These are phyloP conservation scores for Backusella mclennaniae DNA, from an alignment of 192 early-diverging fungal species.

Conservation along the genomic window DNA sequence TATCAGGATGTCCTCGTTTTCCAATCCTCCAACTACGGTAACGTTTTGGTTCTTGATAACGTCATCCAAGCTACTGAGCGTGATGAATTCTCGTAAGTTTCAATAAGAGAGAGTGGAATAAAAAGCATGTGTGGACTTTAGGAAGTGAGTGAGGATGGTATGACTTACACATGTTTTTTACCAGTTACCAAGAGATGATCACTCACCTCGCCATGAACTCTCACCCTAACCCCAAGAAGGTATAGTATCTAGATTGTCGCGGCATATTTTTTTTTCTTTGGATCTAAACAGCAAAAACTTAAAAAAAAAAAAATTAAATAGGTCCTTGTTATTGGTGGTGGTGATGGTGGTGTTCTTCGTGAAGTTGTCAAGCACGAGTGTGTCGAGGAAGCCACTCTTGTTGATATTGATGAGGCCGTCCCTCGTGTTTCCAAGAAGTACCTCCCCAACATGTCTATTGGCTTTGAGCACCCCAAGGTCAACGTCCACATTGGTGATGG, in stretches of 20 bases:
- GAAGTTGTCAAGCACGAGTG: constrained; percentile 96
- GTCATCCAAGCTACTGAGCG: constrained; percentile 98
- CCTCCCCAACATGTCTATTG: constrained; percentile 89
- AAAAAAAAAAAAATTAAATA: constrained; percentile 25
- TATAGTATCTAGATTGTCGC: constrained; percentile 24
- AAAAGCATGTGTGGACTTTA: neutral
- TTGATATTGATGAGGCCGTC: constrained; percentile 98
- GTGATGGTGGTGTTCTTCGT: constrained; percentile 98
- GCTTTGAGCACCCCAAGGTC: constrained; percentile 95
- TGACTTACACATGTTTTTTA: neutral
- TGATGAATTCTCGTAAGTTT: constrained; percentile 93
- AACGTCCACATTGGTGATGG: constrained; percentile 95
- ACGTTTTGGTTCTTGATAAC: constrained; percentile 96
- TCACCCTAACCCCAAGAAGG: constrained; percentile 94
- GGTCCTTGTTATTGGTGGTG: constrained; percentile 98
- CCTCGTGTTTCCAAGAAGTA: constrained; percentile 89
- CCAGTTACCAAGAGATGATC: constrained; percentile 99
- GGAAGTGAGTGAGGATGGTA: neutral
- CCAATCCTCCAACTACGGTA: constrained; percentile 91
- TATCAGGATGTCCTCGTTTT: constrained; percentile 99
- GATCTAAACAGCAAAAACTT: neutral
- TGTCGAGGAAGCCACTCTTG: constrained; percentile 89
- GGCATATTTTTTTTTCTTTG: neutral
- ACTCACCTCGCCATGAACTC: constrained; percentile 92
- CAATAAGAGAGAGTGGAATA: neutral